Conservation (phyloP, 805 yeast genomes). For the Sungouiozyma ichnusensis region DNA sequence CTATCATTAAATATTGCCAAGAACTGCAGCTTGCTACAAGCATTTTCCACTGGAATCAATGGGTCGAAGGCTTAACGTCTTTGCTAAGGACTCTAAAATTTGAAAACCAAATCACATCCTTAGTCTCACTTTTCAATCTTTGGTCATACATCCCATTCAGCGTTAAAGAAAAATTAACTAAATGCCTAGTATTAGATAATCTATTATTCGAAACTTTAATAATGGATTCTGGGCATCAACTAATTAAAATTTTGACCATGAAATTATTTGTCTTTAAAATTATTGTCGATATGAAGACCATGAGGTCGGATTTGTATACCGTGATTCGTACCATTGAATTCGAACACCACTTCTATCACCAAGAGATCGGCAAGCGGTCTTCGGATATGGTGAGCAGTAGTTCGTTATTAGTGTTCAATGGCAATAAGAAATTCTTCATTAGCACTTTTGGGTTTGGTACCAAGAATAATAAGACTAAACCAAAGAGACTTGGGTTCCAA, state of each 20-base stretch:
- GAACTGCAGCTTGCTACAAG: constrained; percentile 3
- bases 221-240: constrained; percentile 9
- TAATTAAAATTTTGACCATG: background rate
- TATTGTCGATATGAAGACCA: background rate
- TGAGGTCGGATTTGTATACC: constrained; percentile 3
- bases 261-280: constrained; percentile 1
- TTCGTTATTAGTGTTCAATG: constrained; percentile 14
- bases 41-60: constrained; percentile 19
- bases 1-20: constrained; percentile 14
- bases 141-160: constrained; percentile 19
- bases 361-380: constrained; percentile 1
- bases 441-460: background rate
- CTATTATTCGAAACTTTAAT: constrained; percentile 12
- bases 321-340: background rate
- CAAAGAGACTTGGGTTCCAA: background rate
- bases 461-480: background rate
- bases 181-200: constrained; percentile 1
- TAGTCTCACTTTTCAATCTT: constrained; percentile 20
- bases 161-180: constrained; percentile 4
- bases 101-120: constrained; percentile 18
- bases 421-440: constrained; percentile 17
- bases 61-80: constrained; percentile 18
- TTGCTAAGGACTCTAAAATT: constrained; percentile 19
- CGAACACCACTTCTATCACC: background rate
- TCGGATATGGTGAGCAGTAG: background rate